These are phyloP conservation scores for Dryadomyces quercivorus DNA, from an alignment of 2,329 filamentous ascomycete genomes.

Conservation along the genomic window DNA sequence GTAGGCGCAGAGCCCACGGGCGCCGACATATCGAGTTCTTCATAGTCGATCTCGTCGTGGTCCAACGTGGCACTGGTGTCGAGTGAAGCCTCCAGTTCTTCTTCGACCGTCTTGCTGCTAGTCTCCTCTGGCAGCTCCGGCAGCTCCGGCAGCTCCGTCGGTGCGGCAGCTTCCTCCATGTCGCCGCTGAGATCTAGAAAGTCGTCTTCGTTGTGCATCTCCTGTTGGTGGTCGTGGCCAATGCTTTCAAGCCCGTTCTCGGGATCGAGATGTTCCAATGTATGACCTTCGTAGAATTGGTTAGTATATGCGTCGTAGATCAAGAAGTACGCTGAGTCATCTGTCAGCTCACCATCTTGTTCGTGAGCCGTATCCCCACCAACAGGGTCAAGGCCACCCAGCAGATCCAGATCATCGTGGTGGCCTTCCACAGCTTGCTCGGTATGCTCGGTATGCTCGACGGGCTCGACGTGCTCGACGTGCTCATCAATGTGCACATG, in stretches of 20 bases:
- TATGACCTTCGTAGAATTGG: neutral
- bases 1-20: neutral
- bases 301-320: neutral
- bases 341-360: conserved; percentile 3
- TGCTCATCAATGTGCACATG: neutral
- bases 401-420: conserved; percentile 6
- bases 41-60: conserved; percentile 26
- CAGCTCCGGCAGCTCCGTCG: neutral
- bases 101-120: neutral
- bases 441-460: neutral
- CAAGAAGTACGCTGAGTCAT: too few species aligned
- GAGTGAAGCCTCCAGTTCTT: conserved; percentile 1
- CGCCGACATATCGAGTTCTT: conserved; percentile 8
- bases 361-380: neutral
- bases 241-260: conserved; percentile 3
- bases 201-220: conserved; percentile 6
- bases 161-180: neutral
- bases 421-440: neutral
- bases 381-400: conserved; percentile 3
- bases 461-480: neutral
- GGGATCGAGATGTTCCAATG: conserved; percentile 3
- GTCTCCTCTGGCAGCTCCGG: neutral
- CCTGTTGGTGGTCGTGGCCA: neutral
- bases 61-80: conserved; percentile 19
- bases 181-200: conserved; percentile 9